A percentile compares a stretch with the other conserved stretches of the same genome.
Conservation (phyloP, 805 yeast genomes). For the Ogataea chonburiensis region DNA sequence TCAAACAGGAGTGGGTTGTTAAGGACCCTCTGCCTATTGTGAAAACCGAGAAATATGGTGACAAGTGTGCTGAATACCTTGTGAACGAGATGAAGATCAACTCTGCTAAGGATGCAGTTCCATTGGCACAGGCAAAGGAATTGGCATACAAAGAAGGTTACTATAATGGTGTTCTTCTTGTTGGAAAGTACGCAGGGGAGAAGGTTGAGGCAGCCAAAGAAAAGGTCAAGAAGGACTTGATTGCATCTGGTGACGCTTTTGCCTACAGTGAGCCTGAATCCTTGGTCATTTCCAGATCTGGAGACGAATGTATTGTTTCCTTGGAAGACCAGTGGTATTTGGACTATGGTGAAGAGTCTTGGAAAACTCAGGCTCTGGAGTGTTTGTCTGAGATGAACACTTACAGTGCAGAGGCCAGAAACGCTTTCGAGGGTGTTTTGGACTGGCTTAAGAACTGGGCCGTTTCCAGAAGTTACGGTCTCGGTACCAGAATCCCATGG, state of each 20-base stretch:
- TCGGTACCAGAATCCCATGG: slow-evolving; percentile 96
- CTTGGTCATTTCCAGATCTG: slow-evolving; percentile 87
- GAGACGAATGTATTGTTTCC: slow-evolving; percentile 95
- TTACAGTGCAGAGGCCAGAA: slow-evolving; percentile 76
- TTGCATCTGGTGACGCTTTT: slow-evolving; percentile 77
- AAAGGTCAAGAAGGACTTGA: slow-evolving; percentile 77
- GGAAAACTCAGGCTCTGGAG: slow-evolving; percentile 82
- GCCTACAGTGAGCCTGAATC: slow-evolving; percentile 94
- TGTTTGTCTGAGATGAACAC: slow-evolving; percentile 76
- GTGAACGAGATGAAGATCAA: slow-evolving; percentile 87
- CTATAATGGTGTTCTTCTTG: slow-evolving; percentile 79
- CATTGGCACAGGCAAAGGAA: slow-evolving; percentile 90
- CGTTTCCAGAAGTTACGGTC: slow-evolving; percentile 91
- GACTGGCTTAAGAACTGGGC: slow-evolving; percentile 99
- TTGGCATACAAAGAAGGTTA: slow-evolving; percentile 94
- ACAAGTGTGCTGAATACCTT: slow-evolving; percentile 77
- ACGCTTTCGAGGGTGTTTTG: slow-evolving; percentile 90
- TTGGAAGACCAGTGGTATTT: slow-evolving; percentile 98
- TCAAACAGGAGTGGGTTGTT: slow-evolving; percentile 82
- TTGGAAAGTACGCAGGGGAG: slow-evolving; percentile 84
- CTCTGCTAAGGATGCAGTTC: slow-evolving; percentile 88
- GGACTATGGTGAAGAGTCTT: slow-evolving; percentile 91
- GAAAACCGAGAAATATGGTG: slow-evolving; percentile 83
- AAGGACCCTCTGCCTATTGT: slow-evolving; percentile 73
- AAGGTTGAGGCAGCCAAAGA: slow-evolving; percentile 90